phyloP scores from a whole-genome alignment of 2,329 filamentous ascomycete genomes.

The Hypoxylon sp. region DNA sequence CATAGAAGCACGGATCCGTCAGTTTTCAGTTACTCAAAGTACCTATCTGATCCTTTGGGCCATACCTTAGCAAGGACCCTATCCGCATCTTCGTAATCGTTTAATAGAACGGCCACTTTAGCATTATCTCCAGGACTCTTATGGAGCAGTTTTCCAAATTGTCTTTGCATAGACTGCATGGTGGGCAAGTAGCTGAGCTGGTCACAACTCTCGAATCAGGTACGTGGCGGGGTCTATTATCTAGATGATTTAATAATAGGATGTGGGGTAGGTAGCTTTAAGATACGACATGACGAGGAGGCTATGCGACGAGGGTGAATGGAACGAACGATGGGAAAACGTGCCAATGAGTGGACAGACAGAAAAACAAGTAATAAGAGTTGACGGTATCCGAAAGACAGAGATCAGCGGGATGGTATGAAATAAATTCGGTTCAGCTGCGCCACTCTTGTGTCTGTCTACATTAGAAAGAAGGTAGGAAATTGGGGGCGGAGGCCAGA shows the following conservation, averaged over 20 bases:
- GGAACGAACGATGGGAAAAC: not conserved
- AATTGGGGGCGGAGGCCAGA: slow-evolving; percentile 6
- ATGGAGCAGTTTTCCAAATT: slow-evolving; percentile 76
- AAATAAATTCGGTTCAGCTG: slow-evolving; percentile 12
- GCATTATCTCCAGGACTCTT: slow-evolving; percentile 76
- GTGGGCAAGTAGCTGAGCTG: slow-evolving; percentile 37
- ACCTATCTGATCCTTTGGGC: no score
- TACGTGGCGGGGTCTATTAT: slow-evolving; percentile 3
- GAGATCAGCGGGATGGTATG: not conserved
- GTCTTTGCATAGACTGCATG: slow-evolving; percentile 78
- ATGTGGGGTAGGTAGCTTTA: slow-evolving; percentile 27
- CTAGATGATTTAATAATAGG: slow-evolving; percentile 11
- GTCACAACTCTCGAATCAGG: slow-evolving; percentile 5
- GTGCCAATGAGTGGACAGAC: no score
- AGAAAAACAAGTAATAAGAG: not conserved
- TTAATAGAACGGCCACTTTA: slow-evolving; percentile 76
- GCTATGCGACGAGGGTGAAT: slow-evolving; percentile 1
- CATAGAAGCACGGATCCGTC: slow-evolving; percentile 13
- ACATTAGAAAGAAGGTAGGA: not conserved
- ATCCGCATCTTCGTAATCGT: slow-evolving; percentile 83
- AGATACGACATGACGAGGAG: slow-evolving; percentile 13
- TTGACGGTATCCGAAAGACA: no score
- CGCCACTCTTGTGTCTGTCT: slow-evolving; percentile 4
- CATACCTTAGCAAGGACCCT: slow-evolving; percentile 75
- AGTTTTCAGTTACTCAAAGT: no score